These are phyloP conservation scores for Porcisia hertigi DNA, from an alignment of 208 protist species.

Conservation along the genomic window DNA sequence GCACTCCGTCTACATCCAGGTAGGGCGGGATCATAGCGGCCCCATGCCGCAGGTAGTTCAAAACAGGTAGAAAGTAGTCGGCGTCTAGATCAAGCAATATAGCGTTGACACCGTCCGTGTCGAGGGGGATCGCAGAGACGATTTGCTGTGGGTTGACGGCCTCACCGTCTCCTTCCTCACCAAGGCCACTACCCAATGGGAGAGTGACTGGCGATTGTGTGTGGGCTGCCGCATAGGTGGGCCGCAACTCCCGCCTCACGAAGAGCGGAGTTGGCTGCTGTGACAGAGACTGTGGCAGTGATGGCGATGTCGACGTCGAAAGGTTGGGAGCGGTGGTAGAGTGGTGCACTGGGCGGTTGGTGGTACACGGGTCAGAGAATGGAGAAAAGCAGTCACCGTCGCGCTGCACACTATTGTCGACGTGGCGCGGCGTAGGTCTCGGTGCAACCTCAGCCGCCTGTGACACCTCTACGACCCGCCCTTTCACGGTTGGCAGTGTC, in stretches of 20 bases:
- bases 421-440: neutral
- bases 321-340: neutral
- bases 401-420: neutral
- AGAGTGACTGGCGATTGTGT: neutral
- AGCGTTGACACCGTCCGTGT: conserved; percentile 58
- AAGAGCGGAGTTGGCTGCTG: neutral
- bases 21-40: conserved; percentile 60
- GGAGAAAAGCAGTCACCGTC: conserved; percentile 5
- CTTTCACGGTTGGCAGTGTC: neutral
- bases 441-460: neutral
- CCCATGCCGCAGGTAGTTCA: conserved; percentile 83
- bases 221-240: neutral
- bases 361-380: neutral
- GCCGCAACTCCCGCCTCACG: neutral
- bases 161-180: conserved; percentile 19
- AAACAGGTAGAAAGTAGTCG: conserved; percentile 73
- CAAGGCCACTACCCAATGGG: neutral
- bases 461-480: neutral
- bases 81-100: conserved; percentile 86
- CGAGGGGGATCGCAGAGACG: conserved; percentile 35
- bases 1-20: conserved; percentile 53
- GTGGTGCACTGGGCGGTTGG: neutral
- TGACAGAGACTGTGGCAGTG: neutral
- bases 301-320: neutral
- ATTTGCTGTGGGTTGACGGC: conserved; percentile 25